Evolutionary conservation across 2,329 filamentous ascomycete species (phyloP).

Genomic region (Orbilia ellipsospora): DNA sequence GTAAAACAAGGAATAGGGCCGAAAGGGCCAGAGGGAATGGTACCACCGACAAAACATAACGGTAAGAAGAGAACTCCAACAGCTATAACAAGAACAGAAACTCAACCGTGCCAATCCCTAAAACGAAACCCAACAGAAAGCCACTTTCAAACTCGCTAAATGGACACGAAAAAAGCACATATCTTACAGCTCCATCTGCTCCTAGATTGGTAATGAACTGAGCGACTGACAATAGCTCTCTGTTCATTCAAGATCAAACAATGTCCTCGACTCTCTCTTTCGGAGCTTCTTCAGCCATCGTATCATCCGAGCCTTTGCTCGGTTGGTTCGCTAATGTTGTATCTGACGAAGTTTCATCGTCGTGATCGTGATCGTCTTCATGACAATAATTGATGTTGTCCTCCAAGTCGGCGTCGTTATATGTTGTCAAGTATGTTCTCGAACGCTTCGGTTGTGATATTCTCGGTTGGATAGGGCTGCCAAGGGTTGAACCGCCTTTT

Average conservation of each 20-base stretch:
- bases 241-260: constrained; percentile 3
- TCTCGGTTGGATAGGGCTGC: constrained; percentile 31
- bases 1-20: background rate
- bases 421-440: constrained; percentile 28
- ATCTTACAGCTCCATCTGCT: background rate
- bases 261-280: constrained; percentile 27
- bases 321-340: constrained; percentile 28
- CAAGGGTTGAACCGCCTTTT: constrained; percentile 44
- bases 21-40: too few species aligned
- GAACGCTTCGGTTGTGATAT: constrained; percentile 25
- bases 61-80: constrained; percentile 14
- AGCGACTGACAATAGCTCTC: background rate
- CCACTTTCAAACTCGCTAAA: constrained; percentile 26
- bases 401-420: constrained; percentile 21
- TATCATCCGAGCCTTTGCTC: constrained; percentile 25
- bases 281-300: constrained; percentile 4
- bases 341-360: constrained; percentile 33
- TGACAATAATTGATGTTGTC: constrained; percentile 9
- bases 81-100: background rate
- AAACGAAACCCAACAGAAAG: background rate
- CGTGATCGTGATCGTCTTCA: constrained; percentile 1
- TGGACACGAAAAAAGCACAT: constrained; percentile 32
- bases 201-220: background rate
- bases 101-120: background rate
- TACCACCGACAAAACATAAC: background rate